These are phyloP conservation scores for Phyllosticta citribraziliensis DNA, from an alignment of 2,329 filamentous ascomycete genomes.

Conservation along the genomic window DNA sequence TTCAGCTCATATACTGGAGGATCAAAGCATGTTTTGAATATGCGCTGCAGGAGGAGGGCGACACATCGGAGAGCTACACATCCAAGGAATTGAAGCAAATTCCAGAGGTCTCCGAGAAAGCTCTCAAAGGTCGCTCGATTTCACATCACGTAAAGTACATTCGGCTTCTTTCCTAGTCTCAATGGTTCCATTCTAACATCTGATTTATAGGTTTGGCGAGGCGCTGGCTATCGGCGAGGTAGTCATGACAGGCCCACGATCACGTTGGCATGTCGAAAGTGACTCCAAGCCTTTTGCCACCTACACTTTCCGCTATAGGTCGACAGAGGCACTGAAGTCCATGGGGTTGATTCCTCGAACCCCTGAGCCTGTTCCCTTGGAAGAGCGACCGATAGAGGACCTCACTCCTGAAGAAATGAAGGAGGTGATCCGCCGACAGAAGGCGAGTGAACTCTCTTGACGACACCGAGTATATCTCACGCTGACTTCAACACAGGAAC, in stretches of 20 bases:
- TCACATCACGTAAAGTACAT: conserved; percentile 16
- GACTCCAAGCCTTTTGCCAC: conserved; percentile 13
- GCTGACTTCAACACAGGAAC: neutral
- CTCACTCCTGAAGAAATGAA: conserved; percentile 17
- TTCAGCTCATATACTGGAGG: conserved; percentile 13
- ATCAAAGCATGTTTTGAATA: neutral
- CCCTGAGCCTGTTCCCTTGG: conserved; percentile 18
- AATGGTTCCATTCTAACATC: neutral
- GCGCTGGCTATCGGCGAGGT: too few species aligned
- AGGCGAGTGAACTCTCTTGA: conserved; percentile 7
- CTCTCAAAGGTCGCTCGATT: conserved; percentile 16
- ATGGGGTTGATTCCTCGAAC: conserved; percentile 23
- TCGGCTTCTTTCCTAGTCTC: neutral
- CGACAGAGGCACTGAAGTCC: conserved; percentile 20
- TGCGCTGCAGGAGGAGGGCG: too few species aligned
- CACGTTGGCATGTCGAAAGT: too few species aligned
- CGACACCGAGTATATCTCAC: neutral
- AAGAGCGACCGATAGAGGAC: conserved; percentile 16
- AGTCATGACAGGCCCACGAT: too few species aligned
- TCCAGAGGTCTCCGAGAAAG: conserved; percentile 15
- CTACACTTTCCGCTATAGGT: conserved; percentile 22
- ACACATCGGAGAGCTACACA: too few species aligned
- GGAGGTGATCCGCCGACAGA: conserved; percentile 15
- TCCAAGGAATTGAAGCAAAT: neutral
- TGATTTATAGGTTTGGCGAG: neutral